A percentile compares a stretch with the other conserved stretches of the same genome.
phyloP scores from a whole-genome alignment of 768 basidiomycete genomes.

The Agrocybe chaxingu region DNA sequence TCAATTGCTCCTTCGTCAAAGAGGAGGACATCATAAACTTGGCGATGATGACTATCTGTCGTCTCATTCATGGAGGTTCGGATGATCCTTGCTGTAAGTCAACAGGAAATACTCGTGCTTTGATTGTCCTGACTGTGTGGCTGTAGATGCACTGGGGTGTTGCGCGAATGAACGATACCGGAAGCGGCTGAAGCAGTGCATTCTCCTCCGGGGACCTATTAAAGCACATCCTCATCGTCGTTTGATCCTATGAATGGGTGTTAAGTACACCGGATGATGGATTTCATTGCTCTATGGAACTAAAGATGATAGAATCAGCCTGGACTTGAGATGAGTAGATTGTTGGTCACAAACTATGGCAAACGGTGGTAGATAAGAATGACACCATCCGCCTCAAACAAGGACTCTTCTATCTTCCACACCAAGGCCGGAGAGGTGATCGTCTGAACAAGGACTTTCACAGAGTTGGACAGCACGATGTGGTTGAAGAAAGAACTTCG shows the following conservation, averaged over 20 bases:
- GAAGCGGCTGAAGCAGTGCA: slow-evolving; percentile 37
- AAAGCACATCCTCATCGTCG: background rate
- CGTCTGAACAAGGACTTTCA: slow-evolving; percentile 8
- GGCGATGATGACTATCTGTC: slow-evolving; percentile 43
- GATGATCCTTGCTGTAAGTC: slow-evolving; percentile 57
- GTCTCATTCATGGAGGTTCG: slow-evolving; percentile 35
- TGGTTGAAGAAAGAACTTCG: slow-evolving; percentile 19
- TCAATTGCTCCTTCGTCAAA: slow-evolving; percentile 56
- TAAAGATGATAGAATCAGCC: background rate
- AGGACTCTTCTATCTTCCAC: slow-evolving; percentile 42
- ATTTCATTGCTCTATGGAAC: too few species aligned
- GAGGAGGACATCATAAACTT: slow-evolving; percentile 52
- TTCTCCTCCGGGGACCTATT: slow-evolving; percentile 17
- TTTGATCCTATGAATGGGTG: slow-evolving; percentile 13
- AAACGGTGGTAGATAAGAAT: slow-evolving; percentile 37
- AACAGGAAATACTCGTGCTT: slow-evolving; percentile 1
- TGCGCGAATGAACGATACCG: slow-evolving; percentile 57
- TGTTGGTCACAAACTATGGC: slow-evolving; percentile 56
- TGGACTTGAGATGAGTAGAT: background rate
- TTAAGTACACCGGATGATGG: background rate
- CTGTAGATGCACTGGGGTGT: slow-evolving; percentile 42
- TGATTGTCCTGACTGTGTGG: slow-evolving; percentile 1
- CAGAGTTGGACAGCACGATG: slow-evolving; percentile 13
- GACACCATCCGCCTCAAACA: slow-evolving; percentile 73
- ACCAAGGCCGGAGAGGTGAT: slow-evolving; percentile 7